A percentile compares a stretch with the other conserved stretches of the same genome.
Evolutionary conservation across 2,329 filamentous ascomycete genomes (phyloP).

Genomic region (Colletotrichum tanaceti): DNA sequence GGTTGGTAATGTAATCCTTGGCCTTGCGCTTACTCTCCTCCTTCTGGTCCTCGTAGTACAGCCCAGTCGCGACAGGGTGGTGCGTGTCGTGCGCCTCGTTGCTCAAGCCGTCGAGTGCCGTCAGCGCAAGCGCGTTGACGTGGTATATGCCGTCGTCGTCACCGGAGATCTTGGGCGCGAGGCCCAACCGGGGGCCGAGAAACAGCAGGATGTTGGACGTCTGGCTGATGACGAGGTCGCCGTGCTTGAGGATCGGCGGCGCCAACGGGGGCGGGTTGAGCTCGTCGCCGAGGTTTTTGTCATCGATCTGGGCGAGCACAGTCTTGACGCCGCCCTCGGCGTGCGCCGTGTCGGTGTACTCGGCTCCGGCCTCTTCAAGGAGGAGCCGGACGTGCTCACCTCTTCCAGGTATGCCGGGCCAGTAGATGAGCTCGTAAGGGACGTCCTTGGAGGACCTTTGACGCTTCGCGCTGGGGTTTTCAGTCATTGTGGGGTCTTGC

Average conservation of each 20-base stretch:
- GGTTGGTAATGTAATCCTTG: conserved; percentile 66
- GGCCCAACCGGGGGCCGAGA: conserved; percentile 69
- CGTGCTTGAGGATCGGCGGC: conserved; percentile 74
- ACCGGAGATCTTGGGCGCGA: conserved; percentile 61
- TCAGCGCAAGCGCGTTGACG: conserved; percentile 73
- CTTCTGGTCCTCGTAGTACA: conserved; percentile 83
- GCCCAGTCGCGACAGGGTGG: conserved; percentile 70
- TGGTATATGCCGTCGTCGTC: conserved; percentile 61
- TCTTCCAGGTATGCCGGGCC: conserved; percentile 77
- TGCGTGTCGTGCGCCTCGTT: conserved; percentile 82
- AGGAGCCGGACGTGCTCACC: conserved; percentile 79
- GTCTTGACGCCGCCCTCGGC: conserved; percentile 61
- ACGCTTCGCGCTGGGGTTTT: conserved; percentile 45
- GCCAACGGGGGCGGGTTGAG: conserved; percentile 74
- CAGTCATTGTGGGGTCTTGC: conserved; percentile 12
- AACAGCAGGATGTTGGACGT: conserved; percentile 80
- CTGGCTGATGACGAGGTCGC: conserved; percentile 72
- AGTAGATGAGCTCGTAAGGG: conserved; percentile 76
- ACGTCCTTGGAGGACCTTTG: conserved; percentile 54
- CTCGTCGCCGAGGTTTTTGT: conserved; percentile 59
- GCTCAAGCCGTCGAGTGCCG: conserved; percentile 76
- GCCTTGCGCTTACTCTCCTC: conserved; percentile 69
- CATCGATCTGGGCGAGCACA: conserved; percentile 61
- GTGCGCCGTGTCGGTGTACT: conserved; percentile 71
- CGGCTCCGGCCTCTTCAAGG: conserved; percentile 74